These are phyloP conservation scores for Trypanosoma platydactyli DNA, from an alignment of 208 protist species.

Conservation along the genomic window DNA sequence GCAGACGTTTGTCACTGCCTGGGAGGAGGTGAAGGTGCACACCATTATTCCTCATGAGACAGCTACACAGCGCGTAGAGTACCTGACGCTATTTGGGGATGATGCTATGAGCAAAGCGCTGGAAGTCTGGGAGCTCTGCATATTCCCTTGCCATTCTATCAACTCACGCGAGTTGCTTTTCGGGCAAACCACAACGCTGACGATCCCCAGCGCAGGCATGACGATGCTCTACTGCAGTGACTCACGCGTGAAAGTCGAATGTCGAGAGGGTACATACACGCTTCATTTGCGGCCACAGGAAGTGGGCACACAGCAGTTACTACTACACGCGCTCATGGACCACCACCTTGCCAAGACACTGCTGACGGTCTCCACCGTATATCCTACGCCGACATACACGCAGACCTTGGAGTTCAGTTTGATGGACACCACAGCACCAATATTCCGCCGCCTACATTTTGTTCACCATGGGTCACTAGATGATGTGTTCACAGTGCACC, in stretches of 20 bases:
- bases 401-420: constrained; percentile 80
- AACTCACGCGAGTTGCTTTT: constrained; percentile 76
- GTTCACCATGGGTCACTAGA: constrained; percentile 55
- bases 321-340: constrained; percentile 69
- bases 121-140: constrained; percentile 85
- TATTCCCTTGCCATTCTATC: constrained; percentile 73
- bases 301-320: constrained; percentile 53
- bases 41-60: constrained; percentile 51
- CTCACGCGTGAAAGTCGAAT: constrained; percentile 41
- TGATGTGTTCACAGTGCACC: constrained; percentile 75
- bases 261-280: constrained; percentile 48
- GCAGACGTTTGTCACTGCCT: constrained; percentile 75
- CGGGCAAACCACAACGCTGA: constrained; percentile 81
- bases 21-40: constrained; percentile 76
- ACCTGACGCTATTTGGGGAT: constrained; percentile 80
- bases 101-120: constrained; percentile 65
- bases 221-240: constrained; percentile 81
- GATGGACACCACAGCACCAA: constrained; percentile 55
- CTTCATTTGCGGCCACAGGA: constrained; percentile 76
- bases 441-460: constrained; percentile 85
- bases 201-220: constrained; percentile 61
- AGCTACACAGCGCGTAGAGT: constrained; percentile 66
- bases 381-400: constrained; percentile 80
- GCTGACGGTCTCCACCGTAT: constrained; percentile 64
- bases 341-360: constrained; percentile 72